These are phyloP conservation scores for Ormosia emarginata DNA, from an alignment of 306 rosid species.

Conservation along the genomic window DNA sequence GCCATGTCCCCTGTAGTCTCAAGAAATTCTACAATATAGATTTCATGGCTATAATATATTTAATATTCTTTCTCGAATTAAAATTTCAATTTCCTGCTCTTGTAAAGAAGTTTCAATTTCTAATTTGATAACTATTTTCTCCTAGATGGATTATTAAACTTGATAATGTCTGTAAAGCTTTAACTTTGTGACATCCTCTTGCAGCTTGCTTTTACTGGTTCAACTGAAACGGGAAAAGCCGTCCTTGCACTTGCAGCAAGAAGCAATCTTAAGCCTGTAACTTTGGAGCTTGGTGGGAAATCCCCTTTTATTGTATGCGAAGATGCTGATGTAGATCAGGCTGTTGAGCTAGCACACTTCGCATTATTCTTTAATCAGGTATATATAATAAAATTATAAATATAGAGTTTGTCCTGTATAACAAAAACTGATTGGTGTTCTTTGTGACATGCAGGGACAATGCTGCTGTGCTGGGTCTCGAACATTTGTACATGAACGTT, in stretches of 20 bases:
- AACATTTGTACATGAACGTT: constrained; percentile 72
- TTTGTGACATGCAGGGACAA: constrained; percentile 59
- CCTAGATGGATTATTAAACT: too few species aligned
- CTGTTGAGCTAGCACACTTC: constrained; percentile 70
- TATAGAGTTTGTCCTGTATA: neutral
- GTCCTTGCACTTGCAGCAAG: constrained; percentile 57
- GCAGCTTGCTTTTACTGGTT: constrained; percentile 88
- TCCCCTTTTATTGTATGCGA: constrained; percentile 77
- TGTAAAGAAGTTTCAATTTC: too few species aligned
- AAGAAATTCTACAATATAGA: neutral
- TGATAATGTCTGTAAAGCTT: too few species aligned
- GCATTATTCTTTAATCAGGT: constrained; percentile 83
- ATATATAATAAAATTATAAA: neutral
- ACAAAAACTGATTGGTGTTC: neutral
- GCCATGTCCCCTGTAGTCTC: neutral
- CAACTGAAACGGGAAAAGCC: constrained; percentile 61
- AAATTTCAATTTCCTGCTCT: too few species aligned
- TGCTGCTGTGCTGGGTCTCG: constrained; percentile 92
- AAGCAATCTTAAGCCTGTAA: constrained; percentile 77
- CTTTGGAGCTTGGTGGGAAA: constrained; percentile 86
- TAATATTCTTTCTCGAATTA: too few species aligned
- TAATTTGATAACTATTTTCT: too few species aligned
- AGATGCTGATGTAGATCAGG: constrained; percentile 76
- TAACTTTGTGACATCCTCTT: neutral
- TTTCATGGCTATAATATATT: too few species aligned